Evolutionary conservation across 2,329 filamentous ascomycete species (phyloP).

Genomic region (Colletotrichum cuscutae): DNA sequence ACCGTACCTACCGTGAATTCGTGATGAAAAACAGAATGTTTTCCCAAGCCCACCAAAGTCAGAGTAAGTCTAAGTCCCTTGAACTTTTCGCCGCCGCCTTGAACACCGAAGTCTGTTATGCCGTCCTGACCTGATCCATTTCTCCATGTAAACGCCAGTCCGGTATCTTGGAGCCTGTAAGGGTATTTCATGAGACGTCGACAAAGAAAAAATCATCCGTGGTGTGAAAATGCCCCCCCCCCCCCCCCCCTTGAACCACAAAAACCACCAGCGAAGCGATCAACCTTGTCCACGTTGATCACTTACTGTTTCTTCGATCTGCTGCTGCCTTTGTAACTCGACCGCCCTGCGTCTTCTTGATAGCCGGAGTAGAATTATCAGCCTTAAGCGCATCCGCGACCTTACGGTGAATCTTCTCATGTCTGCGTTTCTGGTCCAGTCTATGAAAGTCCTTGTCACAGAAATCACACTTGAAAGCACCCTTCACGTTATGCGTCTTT

Average conservation of each 20-base stretch:
- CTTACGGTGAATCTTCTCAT: constrained; percentile 51
- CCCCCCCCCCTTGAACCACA: neutral
- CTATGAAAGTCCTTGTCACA: constrained; percentile 69
- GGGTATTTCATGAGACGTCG: constrained; percentile 10
- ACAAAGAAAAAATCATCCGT: neutral
- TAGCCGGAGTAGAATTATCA: neutral
- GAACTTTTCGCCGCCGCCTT: neutral
- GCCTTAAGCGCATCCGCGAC: constrained; percentile 35
- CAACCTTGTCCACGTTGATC: neutral
- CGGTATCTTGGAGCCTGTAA: neutral
- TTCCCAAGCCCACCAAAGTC: neutral
- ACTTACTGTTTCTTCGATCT: neutral
- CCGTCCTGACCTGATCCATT: neutral
- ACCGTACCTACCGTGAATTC: neutral
- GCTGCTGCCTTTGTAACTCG: constrained; percentile 10
- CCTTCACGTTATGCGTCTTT: constrained; percentile 67
- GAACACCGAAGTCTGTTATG: constrained; percentile 12
- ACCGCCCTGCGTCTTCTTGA: neutral
- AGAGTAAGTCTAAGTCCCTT: neutral
- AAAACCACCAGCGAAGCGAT: neutral
- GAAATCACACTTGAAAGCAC: constrained; percentile 60
- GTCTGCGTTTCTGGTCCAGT: constrained; percentile 69
- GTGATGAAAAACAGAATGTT: neutral
- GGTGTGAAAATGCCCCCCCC: neutral
- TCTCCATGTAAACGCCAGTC: constrained; percentile 13